Evolutionary conservation across 192 early-diverging fungal genomes (phyloP).

Genomic region (Piromyces sp.): DNA sequence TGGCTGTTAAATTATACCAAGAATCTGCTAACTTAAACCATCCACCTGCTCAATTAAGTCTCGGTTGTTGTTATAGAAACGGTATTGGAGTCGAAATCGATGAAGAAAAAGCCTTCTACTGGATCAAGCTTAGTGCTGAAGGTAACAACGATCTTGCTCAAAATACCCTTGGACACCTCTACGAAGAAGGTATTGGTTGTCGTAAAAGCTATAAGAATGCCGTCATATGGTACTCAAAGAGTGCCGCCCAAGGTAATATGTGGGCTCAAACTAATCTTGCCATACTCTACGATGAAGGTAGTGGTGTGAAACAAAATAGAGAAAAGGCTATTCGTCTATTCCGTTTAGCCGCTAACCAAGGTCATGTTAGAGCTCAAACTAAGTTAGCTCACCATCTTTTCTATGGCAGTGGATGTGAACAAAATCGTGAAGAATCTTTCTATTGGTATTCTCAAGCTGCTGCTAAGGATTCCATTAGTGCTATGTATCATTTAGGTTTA

Average conservation of each 20-base stretch:
- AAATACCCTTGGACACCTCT: neutral
- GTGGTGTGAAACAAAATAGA: neutral
- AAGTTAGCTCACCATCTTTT: neutral
- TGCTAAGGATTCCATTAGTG: neutral
- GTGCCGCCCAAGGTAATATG: neutral
- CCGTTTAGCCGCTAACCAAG: neutral
- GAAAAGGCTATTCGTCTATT: neutral
- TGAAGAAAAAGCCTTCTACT: slow-evolving; percentile 2
- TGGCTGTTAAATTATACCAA: neutral
- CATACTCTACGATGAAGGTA: neutral
- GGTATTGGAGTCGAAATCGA: slow-evolving; percentile 5
- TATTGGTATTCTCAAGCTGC: neutral
- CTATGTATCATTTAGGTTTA: neutral
- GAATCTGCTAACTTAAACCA: neutral
- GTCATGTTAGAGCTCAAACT: neutral
- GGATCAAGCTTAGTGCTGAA: neutral
- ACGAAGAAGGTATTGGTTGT: neutral
- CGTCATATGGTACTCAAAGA: slow-evolving; percentile 1
- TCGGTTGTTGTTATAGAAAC: slow-evolving; percentile 18
- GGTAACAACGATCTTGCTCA: neutral
- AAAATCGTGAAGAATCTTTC: neutral
- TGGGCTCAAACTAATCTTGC: neutral
- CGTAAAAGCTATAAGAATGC: neutral
- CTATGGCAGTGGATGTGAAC: neutral
- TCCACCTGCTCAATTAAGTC: neutral